These are phyloP conservation scores for Citrus inodora DNA, from an alignment of 345 rosid species.

Conservation along the genomic window DNA sequence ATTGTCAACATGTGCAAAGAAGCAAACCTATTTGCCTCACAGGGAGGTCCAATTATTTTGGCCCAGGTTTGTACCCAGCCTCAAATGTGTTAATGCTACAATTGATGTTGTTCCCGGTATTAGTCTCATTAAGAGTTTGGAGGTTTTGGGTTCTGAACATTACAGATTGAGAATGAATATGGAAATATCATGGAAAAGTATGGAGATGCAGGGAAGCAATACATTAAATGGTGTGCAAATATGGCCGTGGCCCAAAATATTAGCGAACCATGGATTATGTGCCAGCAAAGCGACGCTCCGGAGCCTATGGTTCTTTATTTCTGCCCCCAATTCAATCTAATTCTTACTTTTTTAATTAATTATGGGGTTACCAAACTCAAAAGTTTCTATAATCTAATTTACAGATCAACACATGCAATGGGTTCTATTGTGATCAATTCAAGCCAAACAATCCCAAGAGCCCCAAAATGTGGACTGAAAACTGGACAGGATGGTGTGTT, in stretches of 20 bases:
- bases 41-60: constrained; percentile 61
- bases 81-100: too few relatives aligned
- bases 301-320: constrained; percentile 10
- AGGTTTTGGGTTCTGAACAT: not conserved
- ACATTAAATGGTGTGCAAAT: constrained; percentile 22
- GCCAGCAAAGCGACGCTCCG: constrained; percentile 27
- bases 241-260: constrained; percentile 24
- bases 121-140: too few relatives aligned
- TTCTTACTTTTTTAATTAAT: not conserved
- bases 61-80: constrained; percentile 37
- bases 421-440: constrained; percentile 35
- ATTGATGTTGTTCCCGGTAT: too few relatives aligned
- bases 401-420: constrained; percentile 41
- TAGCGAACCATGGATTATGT: constrained; percentile 28
- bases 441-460: constrained; percentile 27
- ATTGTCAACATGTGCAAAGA: constrained; percentile 44
- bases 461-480: constrained; percentile 51
- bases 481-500: constrained; percentile 44
- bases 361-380: too few relatives aligned
- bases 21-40: constrained; percentile 56
- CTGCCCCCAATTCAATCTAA: not conserved
- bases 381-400: too few relatives aligned
- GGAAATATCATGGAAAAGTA: constrained; percentile 17
- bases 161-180: constrained; percentile 32
- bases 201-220: constrained; percentile 24